A percentile compares a stretch with the other conserved stretches of the same genome.
These are phyloP conservation scores for Asterochloris erici DNA, from an alignment of 139 green algal genomes.

Conservation along the genomic window DNA sequence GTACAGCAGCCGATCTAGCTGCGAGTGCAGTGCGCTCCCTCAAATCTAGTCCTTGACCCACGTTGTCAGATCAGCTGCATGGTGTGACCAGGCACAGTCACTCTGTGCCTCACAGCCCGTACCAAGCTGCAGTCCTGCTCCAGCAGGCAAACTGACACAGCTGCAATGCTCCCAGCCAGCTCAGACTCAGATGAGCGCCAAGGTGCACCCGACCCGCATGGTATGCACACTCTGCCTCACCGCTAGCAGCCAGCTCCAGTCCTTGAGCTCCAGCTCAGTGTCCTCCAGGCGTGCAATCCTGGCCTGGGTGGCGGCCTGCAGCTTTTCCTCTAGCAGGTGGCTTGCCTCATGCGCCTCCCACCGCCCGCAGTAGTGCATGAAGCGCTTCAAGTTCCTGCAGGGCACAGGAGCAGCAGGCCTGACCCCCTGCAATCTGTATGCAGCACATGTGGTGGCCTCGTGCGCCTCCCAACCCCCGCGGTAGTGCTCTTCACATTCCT, in stretches of 20 bases:
- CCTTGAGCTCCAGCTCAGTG: constrained; percentile 24
- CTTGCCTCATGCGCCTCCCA: constrained; percentile 60
- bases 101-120: no score
- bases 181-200: no score
- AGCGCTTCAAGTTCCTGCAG: constrained; percentile 73
- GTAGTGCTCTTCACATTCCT: constrained; percentile 56
- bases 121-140: no score
- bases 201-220: no score
- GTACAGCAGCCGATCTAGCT: no score
- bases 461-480: constrained; percentile 77
- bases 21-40: no score
- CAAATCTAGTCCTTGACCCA: no score
- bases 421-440: no score
- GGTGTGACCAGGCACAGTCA: no score
- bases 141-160: no score
- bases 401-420: not conserved
- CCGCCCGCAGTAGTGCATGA: constrained; percentile 87
- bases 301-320: constrained; percentile 24
- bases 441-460: not conserved
- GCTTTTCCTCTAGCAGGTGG: constrained; percentile 31
- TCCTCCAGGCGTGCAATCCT: constrained; percentile 45
- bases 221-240: not conserved
- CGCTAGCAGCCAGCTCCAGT: constrained; percentile 46
- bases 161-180: no score
- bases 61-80: no score